Percentiles rank a stretch among this genome's conserved stretches.
Conservation (phyloP, 2,329 filamentous ascomycete genomes). For the Penicillium janthinellum region DNA sequence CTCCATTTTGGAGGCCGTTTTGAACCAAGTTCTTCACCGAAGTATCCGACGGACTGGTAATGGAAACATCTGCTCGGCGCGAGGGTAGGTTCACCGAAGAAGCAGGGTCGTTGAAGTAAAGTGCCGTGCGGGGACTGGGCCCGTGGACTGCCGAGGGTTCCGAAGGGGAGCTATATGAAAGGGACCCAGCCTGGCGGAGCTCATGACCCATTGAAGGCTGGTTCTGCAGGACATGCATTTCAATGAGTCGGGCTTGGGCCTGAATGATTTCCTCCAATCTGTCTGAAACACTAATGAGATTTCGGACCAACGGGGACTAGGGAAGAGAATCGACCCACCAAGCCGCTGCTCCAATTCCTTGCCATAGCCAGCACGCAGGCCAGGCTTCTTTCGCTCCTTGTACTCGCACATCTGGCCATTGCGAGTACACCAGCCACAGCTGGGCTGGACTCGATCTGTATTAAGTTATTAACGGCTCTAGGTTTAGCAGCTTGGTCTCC, state of each 20-base stretch:
- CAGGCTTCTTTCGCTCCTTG: slow-evolving; percentile 70
- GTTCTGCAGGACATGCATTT: slow-evolving; percentile 53
- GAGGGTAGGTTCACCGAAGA: slow-evolving; percentile 49
- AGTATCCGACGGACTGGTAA: slow-evolving; percentile 39
- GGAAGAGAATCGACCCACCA: slow-evolving; percentile 29
- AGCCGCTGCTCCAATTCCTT: slow-evolving; percentile 72
- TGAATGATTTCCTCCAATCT: slow-evolving; percentile 67
- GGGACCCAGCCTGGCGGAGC: slow-evolving; percentile 27
- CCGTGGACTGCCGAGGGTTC: slow-evolving; percentile 54
- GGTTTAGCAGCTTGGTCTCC: neutral
- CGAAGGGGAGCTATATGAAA: slow-evolving; percentile 51
- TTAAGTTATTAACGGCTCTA: neutral
- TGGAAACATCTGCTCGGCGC: slow-evolving; percentile 50
- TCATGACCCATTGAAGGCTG: slow-evolving; percentile 35
- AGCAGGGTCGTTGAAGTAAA: slow-evolving; percentile 65
- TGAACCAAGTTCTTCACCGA: slow-evolving; percentile 32
- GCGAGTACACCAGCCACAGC: slow-evolving; percentile 71
- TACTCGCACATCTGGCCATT: slow-evolving; percentile 70
- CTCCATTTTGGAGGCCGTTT: slow-evolving; percentile 25
- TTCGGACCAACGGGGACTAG: neutral
- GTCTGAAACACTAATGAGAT: slow-evolving; percentile 45
- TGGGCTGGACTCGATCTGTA: slow-evolving; percentile 56
- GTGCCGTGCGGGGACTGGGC: slow-evolving; percentile 59
- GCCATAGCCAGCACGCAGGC: slow-evolving; percentile 66
- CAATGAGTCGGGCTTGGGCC: slow-evolving; percentile 67